phyloP scores from a whole-genome alignment of 2,329 filamentous ascomycete species.

The Verticillium klebahnii region DNA sequence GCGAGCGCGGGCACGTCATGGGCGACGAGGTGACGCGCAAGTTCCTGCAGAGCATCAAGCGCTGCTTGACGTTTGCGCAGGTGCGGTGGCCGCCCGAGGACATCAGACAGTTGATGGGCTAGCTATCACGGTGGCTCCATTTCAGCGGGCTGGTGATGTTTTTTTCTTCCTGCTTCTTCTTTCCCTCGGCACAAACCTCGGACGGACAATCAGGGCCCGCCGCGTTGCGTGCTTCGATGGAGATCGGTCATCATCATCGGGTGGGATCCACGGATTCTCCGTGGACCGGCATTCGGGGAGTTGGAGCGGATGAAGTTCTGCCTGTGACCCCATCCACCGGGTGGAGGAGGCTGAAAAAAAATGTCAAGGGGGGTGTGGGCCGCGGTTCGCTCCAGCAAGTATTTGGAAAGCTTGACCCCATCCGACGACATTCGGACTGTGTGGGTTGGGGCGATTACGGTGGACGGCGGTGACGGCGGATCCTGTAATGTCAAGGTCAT shows the following conservation, averaged over 20 bases:
- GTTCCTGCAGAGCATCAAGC: slow-evolving; percentile 95
- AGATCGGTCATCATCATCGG: background rate
- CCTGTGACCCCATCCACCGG: background rate
- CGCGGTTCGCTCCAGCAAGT: background rate
- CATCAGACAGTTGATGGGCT: slow-evolving; percentile 91
- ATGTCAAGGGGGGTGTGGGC: background rate
- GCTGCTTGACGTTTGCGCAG: slow-evolving; percentile 93
- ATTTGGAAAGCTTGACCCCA: background rate
- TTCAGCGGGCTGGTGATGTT: background rate
- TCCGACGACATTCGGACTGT: background rate
- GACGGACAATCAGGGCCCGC: background rate
- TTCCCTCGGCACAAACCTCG: background rate
- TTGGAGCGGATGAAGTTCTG: background rate
- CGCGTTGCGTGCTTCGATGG: background rate
- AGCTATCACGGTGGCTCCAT: background rate
- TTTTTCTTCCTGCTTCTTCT: background rate
- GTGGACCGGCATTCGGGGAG: background rate
- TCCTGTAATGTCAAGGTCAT: background rate
- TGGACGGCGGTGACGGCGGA: background rate
- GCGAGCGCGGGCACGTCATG: slow-evolving; percentile 89
- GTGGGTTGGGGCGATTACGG: background rate
- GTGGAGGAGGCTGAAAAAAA: background rate
- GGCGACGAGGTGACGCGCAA: slow-evolving; percentile 94
- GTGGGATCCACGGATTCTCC: background rate
- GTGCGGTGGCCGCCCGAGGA: slow-evolving; percentile 94